Evolutionary conservation across 202 grass and related monocot genomes (phyloP).

Genomic region (Setaria italica): DNA sequence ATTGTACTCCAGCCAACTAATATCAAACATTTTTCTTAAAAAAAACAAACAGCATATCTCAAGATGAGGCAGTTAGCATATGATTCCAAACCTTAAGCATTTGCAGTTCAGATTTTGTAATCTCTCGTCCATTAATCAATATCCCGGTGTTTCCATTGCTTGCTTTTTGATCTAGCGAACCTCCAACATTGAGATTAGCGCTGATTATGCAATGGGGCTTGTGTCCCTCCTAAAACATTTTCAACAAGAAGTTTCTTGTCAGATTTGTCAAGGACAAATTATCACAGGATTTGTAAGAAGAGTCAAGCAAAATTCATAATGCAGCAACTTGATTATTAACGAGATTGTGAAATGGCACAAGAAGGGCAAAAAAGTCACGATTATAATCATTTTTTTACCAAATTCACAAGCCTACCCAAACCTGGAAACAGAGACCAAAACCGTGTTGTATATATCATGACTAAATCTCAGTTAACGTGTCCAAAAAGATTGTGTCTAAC

Average conservation of each 20-base stretch:
- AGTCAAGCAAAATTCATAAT: slow-evolving; percentile 27
- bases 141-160: slow-evolving; percentile 93
- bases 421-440: neutral
- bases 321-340: neutral
- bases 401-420: slow-evolving; percentile 3
- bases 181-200: slow-evolving; percentile 83
- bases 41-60: neutral
- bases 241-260: slow-evolving; percentile 8
- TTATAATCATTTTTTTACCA: neutral
- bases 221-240: slow-evolving; percentile 76
- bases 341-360: neutral
- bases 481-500: neutral
- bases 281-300: slow-evolving; percentile 2
- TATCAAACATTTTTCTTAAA: slow-evolving; percentile 38
- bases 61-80: slow-evolving; percentile 22
- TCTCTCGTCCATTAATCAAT: slow-evolving; percentile 93
- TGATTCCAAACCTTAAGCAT: slow-evolving; percentile 83
- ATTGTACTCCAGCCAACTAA: slow-evolving; percentile 92
- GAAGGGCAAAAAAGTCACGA: neutral
- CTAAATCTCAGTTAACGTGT: neutral
- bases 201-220: slow-evolving; percentile 94
- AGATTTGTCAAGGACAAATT: slow-evolving; percentile 22
- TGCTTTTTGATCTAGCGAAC: slow-evolving; percentile 63
- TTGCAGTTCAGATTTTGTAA: slow-evolving; percentile 91
- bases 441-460: neutral